These are phyloP conservation scores for Pichia sp. DNA, from an alignment of 1,139 yeast genomes.

Conservation along the genomic window DNA sequence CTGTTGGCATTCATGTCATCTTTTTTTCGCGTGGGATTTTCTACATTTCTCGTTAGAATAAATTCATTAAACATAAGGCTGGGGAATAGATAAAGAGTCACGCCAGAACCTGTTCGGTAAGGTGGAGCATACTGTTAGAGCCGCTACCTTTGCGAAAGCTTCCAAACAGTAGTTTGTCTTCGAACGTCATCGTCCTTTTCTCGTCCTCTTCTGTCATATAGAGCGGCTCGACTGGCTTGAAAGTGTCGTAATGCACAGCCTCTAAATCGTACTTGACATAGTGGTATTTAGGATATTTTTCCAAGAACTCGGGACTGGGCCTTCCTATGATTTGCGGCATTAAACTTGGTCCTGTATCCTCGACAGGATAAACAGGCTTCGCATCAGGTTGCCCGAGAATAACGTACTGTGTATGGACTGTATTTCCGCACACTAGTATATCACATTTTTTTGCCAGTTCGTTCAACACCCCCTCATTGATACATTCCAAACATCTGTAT, in stretches of 20 bases:
- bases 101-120: neutral
- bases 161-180: neutral
- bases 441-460: conserved; percentile 11
- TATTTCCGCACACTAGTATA: conserved; percentile 10
- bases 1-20: neutral
- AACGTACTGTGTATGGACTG: neutral
- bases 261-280: conserved; percentile 2
- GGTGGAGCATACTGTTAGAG: neutral
- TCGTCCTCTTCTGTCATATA: neutral
- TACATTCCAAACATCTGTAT: conserved; percentile 4
- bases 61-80: neutral
- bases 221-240: neutral
- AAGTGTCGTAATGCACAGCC: neutral
- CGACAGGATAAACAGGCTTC: neutral
- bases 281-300: conserved; percentile 6
- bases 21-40: neutral
- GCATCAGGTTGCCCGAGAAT: neutral
- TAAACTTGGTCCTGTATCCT: neutral
- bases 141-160: neutral
- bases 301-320: conserved; percentile 4
- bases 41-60: neutral
- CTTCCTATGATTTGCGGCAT: conserved; percentile 8
- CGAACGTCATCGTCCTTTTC: neutral
- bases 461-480: conserved; percentile 6
- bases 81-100: neutral